A percentile compares a stretch with the other conserved stretches of the same genome.
These are phyloP conservation scores for Moesziomyces antarcticus DNA, from an alignment of 1,284 basidiomycete species.

Conservation along the genomic window DNA sequence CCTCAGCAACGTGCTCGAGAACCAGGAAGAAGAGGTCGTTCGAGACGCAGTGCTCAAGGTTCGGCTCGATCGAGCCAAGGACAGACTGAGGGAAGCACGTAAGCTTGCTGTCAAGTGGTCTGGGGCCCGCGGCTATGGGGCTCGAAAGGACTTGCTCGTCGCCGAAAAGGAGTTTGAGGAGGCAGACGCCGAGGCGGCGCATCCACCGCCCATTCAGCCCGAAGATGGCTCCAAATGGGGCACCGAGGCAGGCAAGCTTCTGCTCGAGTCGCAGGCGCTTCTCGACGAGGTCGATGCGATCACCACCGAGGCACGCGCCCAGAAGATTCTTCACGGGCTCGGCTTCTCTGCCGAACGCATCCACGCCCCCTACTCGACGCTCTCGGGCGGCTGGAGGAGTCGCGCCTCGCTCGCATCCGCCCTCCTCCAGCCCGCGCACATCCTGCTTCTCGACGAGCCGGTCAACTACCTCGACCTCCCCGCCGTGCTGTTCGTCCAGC, in stretches of 20 bases:
- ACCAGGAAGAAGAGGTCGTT: conserved; percentile 39
- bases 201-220: conserved; percentile 4
- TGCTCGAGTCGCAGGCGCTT: conserved; percentile 62
- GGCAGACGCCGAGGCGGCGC: conserved; percentile 46
- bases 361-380: conserved; percentile 70
- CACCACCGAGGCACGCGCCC: conserved; percentile 74
- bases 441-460: conserved; percentile 70
- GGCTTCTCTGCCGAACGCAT: conserved; percentile 74
- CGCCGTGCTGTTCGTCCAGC: conserved; percentile 71
- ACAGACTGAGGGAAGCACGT: conserved; percentile 71
- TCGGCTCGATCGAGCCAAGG: conserved; percentile 62
- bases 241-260: conserved; percentile 65
- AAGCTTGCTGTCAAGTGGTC: conserved; percentile 74
- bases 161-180: conserved; percentile 63
- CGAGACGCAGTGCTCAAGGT: conserved; percentile 58
- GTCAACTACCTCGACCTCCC: conserved; percentile 70
- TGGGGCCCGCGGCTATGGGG: conserved; percentile 74
- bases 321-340: conserved; percentile 75
- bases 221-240: conserved; percentile 50
- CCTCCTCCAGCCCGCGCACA: conserved; percentile 69
- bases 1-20: conserved; percentile 66
- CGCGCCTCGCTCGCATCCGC: conserved; percentile 72
- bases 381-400: conserved; percentile 80
- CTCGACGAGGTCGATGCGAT: conserved; percentile 67
- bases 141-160: conserved; percentile 73